phyloP scores from a whole-genome alignment of 768 basidiomycete genomes.

The Pholiota microspora region DNA sequence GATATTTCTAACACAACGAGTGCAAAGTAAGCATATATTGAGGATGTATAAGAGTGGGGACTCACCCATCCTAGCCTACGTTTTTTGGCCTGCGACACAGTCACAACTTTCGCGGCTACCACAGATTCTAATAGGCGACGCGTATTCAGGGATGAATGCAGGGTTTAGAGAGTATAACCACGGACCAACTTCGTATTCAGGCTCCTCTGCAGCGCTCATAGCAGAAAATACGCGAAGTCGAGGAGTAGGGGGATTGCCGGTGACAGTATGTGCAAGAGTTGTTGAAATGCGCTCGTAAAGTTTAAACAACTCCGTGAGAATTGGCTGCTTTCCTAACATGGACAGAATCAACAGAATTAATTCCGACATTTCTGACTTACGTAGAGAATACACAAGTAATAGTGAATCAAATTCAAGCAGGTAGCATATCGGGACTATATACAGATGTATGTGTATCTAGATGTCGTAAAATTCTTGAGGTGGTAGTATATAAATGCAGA shows the following conservation, averaged over 20 bases:
- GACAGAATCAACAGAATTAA: neutral
- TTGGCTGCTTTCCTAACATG: neutral
- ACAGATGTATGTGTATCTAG: neutral
- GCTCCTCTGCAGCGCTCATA: conserved; percentile 36
- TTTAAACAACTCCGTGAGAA: neutral
- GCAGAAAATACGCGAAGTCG: neutral
- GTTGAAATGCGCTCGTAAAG: neutral
- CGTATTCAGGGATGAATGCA: neutral
- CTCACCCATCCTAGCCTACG: conserved; percentile 53
- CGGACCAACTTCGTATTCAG: conserved; percentile 71
- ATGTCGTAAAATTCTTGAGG: neutral
- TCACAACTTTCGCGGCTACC: conserved; percentile 47
- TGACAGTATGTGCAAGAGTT: neutral
- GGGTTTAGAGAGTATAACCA: conserved; percentile 6
- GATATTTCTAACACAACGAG: conserved; percentile 43
- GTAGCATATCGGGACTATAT: neutral
- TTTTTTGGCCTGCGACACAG: conserved; percentile 31
- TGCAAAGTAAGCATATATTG: conserved; percentile 7
- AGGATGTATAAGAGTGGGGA: conserved; percentile 5
- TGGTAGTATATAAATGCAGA: too few species aligned
- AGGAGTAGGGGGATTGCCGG: neutral
- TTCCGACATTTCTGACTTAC: neutral
- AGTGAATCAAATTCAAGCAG: neutral
- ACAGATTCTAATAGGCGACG: conserved; percentile 44
- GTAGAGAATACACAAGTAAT: neutral